Conservation (phyloP, 164 flowering plant genomes). For the Santalum album region DNA sequence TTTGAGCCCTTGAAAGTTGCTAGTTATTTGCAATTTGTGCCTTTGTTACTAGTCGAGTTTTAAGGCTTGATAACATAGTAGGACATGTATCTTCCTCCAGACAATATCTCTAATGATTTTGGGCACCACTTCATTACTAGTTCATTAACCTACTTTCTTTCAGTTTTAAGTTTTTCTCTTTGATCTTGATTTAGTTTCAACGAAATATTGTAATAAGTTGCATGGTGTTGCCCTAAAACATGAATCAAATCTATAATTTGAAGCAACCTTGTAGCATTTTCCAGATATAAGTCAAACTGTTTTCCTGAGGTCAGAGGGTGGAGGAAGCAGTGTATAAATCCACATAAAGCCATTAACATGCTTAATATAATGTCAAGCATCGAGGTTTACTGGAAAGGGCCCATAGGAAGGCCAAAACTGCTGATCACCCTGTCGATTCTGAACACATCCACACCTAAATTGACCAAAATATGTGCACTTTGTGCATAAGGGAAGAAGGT, state of each 20-base stretch:
- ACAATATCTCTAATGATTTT: too few species aligned
- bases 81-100: too few species aligned
- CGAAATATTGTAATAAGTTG: too few species aligned
- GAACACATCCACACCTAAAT: slow-evolving; percentile 82
- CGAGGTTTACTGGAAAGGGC: slow-evolving; percentile 86
- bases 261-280: neutral
- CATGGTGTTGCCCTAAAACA: neutral
- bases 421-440: slow-evolving; percentile 72
- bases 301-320: too few species aligned
- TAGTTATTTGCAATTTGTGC: too few species aligned
- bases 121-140: too few species aligned
- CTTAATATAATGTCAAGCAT: slow-evolving; percentile 6
- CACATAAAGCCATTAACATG: neutral
- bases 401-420: slow-evolving; percentile 87
- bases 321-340: too few species aligned
- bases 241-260: neutral
- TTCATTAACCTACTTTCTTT: too few species aligned
- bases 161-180: too few species aligned
- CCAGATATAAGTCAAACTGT: too few species aligned
- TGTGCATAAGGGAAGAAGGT: slow-evolving; percentile 89
- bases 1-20: neutral
- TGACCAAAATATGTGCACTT: slow-evolving; percentile 59
- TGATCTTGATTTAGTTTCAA: neutral
- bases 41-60: too few species aligned
- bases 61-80: too few species aligned